Evolutionary conservation across 176 grass and related monocot genomes (phyloP).

Genomic region (Luzula sylvatica): DNA sequence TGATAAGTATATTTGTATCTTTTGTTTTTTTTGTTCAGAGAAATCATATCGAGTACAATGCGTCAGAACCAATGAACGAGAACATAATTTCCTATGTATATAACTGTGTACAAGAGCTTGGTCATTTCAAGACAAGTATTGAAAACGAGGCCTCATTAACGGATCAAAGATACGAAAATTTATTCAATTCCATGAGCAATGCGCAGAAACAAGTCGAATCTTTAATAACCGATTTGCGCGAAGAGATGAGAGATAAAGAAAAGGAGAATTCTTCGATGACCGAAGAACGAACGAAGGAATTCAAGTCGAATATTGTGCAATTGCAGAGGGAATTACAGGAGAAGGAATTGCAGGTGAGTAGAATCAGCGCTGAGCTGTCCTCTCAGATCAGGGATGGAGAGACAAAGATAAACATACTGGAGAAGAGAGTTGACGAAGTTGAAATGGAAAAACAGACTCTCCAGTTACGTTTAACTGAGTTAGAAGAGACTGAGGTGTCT

Average conservation of each 20-base stretch:
- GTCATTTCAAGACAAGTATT: constrained; percentile 61
- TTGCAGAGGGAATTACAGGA: constrained; percentile 74
- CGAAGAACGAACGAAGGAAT: constrained; percentile 60
- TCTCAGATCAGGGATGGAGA: constrained; percentile 73
- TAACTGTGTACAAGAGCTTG: constrained; percentile 50
- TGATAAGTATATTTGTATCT: no score
- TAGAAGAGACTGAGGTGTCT: constrained; percentile 48
- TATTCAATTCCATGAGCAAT: constrained; percentile 50
- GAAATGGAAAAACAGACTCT: constrained; percentile 53
- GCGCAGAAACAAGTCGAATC: constrained; percentile 43
- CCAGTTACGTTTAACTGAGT: constrained; percentile 37
- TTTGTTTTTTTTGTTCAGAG: constrained; percentile 41
- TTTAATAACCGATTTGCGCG: constrained; percentile 43
- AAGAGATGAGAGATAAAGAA: constrained; percentile 49
- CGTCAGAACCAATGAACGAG: constrained; percentile 41
- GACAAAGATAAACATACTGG: constrained; percentile 50
- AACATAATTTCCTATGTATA: constrained; percentile 45
- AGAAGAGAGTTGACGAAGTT: constrained; percentile 53
- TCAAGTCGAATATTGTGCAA: constrained; percentile 57
- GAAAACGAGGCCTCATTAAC: constrained; percentile 57
- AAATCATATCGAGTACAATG: constrained; percentile 27
- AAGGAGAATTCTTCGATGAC: constrained; percentile 37
- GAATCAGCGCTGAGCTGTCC: constrained; percentile 63
- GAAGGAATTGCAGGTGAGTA: constrained; percentile 70
- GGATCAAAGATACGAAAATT: constrained; percentile 46